phyloP scores from a whole-genome alignment of 1,139 yeast species.

The Meyerozyma guilliermondii region DNA sequence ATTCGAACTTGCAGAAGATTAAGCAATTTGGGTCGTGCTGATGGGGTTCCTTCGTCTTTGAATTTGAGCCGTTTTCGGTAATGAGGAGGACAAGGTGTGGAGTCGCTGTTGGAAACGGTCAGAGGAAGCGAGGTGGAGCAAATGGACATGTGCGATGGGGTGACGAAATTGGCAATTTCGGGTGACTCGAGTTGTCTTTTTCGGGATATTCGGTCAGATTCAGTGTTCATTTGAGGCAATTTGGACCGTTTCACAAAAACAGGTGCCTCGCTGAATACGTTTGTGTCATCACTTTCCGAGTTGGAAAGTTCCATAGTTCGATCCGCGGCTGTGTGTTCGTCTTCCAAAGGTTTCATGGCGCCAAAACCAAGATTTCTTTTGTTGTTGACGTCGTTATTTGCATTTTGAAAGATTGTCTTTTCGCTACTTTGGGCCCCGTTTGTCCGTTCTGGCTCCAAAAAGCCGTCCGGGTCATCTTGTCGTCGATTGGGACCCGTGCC shows the following conservation, averaged over 20 bases:
- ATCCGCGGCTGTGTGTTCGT: not conserved
- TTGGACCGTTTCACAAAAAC: not conserved
- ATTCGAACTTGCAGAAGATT: slow-evolving; percentile 2
- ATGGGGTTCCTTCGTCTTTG: not conserved
- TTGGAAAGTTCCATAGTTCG: not conserved
- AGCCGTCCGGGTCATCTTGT: not conserved
- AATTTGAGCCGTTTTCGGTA: not conserved
- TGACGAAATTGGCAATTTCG: not conserved
- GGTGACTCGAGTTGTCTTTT: not conserved
- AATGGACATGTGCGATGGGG: slow-evolving; percentile 1
- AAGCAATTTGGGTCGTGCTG: not conserved
- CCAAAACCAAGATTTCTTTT: too few species aligned
- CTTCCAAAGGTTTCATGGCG: not conserved
- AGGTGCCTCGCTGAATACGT: not conserved
- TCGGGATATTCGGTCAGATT: not conserved
- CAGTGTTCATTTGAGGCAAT: not conserved
- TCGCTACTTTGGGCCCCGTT: too few species aligned
- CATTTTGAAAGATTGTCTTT: too few species aligned
- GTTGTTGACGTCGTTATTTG: too few species aligned
- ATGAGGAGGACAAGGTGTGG: slow-evolving; percentile 1
- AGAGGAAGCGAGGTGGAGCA: not conserved
- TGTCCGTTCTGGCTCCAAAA: not conserved
- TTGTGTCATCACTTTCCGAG: slow-evolving; percentile 6
- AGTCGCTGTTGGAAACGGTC: not conserved
- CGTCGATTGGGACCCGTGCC: not conserved